Conservation (phyloP, 306 rosid species). For the Inga laurina region DNA sequence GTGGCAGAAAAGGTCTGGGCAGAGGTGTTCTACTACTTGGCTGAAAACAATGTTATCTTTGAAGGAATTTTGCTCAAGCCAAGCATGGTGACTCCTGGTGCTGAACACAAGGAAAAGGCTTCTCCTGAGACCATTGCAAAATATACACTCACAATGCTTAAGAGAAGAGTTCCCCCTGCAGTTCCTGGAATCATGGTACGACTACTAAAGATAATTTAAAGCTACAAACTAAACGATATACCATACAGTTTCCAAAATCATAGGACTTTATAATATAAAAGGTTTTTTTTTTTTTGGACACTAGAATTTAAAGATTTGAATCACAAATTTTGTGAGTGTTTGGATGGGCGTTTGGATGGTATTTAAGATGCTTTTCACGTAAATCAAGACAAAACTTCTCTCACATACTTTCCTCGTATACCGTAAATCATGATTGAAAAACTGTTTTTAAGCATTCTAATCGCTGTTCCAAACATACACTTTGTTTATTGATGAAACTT, state of each 20-base stretch:
- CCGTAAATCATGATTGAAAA: too few relatives aligned
- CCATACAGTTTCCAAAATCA: not conserved
- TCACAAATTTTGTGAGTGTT: not conserved
- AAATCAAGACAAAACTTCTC: too few relatives aligned
- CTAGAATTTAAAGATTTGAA: not conserved
- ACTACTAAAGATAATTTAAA: slow-evolving; percentile 15
- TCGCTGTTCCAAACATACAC: too few relatives aligned
- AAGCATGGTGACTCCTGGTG: slow-evolving; percentile 99
- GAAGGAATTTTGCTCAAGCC: slow-evolving; percentile 99
- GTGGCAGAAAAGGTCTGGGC: slow-evolving; percentile 99
- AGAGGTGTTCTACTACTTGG: slow-evolving; percentile 93
- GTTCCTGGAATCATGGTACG: slow-evolving; percentile 99
- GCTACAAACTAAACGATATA: not conserved
- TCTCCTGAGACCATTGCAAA: slow-evolving; percentile 87
- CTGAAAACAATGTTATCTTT: slow-evolving; percentile 84
- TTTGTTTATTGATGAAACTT: not conserved
- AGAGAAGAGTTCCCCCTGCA: slow-evolving; percentile 94
- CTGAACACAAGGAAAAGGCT: slow-evolving; percentile 92
- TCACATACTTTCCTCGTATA: too few relatives aligned
- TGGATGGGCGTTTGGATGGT: too few relatives aligned
- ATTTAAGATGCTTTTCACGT: too few relatives aligned
- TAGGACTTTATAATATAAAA: not conserved
- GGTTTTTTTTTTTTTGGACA: not conserved
- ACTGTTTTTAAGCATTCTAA: too few relatives aligned
- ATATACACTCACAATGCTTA: slow-evolving; percentile 76